Percentiles rank a stretch among this genome's conserved stretches.
Evolutionary conservation across 495 filamentous ascomycete species (phyloP).

Genomic region (Aspergillus diversus): DNA sequence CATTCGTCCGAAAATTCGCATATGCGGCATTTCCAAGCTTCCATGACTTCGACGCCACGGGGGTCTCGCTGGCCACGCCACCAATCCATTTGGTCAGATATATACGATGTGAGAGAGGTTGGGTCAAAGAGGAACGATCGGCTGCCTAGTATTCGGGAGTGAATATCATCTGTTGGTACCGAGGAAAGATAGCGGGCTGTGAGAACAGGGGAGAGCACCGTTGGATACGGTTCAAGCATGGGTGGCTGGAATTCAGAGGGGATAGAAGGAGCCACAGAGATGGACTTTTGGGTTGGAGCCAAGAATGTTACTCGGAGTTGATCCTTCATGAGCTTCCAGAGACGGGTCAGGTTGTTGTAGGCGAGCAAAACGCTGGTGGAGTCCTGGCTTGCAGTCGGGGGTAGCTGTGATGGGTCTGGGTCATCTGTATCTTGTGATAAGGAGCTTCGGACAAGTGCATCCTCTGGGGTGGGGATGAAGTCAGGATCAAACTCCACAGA

Average conservation of each 20-base stretch:
- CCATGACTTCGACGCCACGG: constrained; percentile 81
- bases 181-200: constrained; percentile 51
- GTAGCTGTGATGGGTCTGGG: background rate
- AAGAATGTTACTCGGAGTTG: constrained; percentile 69
- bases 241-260: constrained; percentile 57
- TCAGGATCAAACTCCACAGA: constrained; percentile 38
- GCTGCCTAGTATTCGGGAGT: constrained; percentile 60
- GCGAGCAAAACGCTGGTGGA: constrained; percentile 58
- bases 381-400: constrained; percentile 42
- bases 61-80: constrained; percentile 81
- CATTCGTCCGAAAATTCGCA: constrained; percentile 68
- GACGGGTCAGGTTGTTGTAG: constrained; percentile 59
- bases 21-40: constrained; percentile 84
- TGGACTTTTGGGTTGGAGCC: constrained; percentile 25
- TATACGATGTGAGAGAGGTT: constrained; percentile 61
- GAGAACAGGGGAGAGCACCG: constrained; percentile 48
- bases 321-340: constrained; percentile 71
- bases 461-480: constrained; percentile 35
- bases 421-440: constrained; percentile 12
- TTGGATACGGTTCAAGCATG: constrained; percentile 59
- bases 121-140: constrained; percentile 74
- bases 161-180: constrained; percentile 30
- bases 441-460: constrained; percentile 15
- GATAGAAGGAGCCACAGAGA: constrained; percentile 43
- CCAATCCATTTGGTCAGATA: constrained; percentile 75